Conservation (phyloP, 768 basidiomycete genomes). For the Tricholoma terreum region DNA sequence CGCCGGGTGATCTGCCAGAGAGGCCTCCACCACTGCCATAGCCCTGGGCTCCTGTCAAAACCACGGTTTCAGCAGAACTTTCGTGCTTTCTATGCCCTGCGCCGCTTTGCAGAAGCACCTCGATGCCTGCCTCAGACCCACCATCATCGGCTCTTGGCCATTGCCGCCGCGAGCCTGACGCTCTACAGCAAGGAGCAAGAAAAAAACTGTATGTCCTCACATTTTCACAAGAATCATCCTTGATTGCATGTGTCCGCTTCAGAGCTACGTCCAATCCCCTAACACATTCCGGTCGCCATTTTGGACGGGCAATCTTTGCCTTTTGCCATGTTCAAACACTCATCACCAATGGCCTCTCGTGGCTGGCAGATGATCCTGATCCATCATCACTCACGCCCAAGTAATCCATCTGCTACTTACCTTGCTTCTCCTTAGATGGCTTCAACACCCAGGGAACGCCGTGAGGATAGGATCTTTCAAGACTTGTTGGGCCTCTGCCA, state of each 20-base stretch:
- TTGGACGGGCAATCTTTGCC: neutral
- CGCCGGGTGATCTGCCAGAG: too few species aligned
- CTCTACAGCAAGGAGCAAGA: neutral
- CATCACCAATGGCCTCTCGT: neutral
- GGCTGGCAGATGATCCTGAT: neutral
- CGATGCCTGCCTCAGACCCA: too few species aligned
- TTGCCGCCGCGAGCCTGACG: neutral
- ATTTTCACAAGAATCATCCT: neutral
- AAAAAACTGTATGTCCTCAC: neutral
- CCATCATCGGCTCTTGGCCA: neutral
- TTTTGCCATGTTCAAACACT: neutral
- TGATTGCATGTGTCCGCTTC: neutral
- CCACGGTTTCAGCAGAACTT: too few species aligned
- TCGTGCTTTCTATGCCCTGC: too few species aligned
- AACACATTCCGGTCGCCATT: neutral
- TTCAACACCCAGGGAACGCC: neutral
- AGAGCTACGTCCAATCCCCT: neutral
- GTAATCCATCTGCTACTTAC: neutral
- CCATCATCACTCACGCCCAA: neutral
- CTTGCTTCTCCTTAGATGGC: neutral
- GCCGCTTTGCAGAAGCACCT: too few species aligned
- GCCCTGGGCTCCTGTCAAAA: too few species aligned
- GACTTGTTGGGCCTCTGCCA: neutral
- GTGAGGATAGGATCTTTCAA: neutral
- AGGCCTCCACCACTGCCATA: too few species aligned